Evolutionary conservation across 2,329 filamentous ascomycete genomes (phyloP).

Genomic region (Penicillium sp.): DNA sequence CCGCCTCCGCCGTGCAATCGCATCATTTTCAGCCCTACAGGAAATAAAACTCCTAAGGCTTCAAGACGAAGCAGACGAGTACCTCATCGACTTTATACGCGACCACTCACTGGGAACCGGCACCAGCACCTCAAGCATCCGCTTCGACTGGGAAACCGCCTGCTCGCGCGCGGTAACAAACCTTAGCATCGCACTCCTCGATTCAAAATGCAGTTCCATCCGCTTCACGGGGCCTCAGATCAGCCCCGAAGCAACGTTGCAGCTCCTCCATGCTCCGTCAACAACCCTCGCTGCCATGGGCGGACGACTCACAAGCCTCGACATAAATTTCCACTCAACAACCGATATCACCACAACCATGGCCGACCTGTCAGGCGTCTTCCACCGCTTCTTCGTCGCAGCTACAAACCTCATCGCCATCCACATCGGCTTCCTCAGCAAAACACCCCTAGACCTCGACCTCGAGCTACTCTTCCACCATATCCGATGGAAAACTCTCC

Average conservation of each 20-base stretch:
- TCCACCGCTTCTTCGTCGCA: constrained; percentile 56
- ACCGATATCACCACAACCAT: constrained; percentile 58
- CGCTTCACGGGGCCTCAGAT: constrained; percentile 63
- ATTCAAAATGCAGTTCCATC: constrained; percentile 55
- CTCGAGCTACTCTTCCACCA: constrained; percentile 63
- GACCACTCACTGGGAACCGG: constrained; percentile 35
- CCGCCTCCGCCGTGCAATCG: constrained; percentile 54
- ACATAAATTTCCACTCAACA: constrained; percentile 61
- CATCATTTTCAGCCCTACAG: constrained; percentile 59
- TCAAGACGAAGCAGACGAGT: constrained; percentile 58
- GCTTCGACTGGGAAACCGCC: constrained; percentile 60
- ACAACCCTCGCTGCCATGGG: constrained; percentile 52
- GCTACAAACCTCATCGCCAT: constrained; percentile 61
- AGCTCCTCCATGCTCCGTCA: constrained; percentile 49
- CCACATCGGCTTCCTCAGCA: constrained; percentile 62
- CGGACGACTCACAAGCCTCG: constrained; percentile 58
- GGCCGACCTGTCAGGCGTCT: constrained; percentile 55
- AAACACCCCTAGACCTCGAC: constrained; percentile 54
- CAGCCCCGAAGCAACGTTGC: constrained; percentile 57
- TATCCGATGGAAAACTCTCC: constrained; percentile 59
- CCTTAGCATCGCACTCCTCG: constrained; percentile 56
- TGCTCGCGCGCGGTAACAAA: constrained; percentile 61
- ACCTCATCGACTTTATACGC: constrained; percentile 52
- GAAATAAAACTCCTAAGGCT: constrained; percentile 64
- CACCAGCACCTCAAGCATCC: constrained; percentile 40